Percentiles rank a stretch among this genome's conserved stretches.
These are phyloP conservation scores for Fusarium fujikuroi DNA, from an alignment of 2,329 filamentous ascomycete species.

Conservation along the genomic window DNA sequence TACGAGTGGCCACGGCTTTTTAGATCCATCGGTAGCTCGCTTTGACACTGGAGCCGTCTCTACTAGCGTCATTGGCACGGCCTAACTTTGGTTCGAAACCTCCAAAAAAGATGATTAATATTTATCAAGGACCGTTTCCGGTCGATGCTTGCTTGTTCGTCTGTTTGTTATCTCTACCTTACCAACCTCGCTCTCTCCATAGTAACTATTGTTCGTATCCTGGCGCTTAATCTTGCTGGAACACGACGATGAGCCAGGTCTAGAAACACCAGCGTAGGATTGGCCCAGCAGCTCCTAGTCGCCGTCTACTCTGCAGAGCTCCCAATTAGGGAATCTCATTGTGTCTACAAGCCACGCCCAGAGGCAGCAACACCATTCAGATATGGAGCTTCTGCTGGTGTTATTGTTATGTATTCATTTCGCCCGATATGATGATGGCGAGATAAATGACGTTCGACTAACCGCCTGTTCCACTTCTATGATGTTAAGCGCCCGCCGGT, in stretches of 20 bases:
- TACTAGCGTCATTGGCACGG: slow-evolving; percentile 17
- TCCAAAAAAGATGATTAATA: slow-evolving; percentile 3
- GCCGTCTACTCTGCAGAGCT: slow-evolving; percentile 37
- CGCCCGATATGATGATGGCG: slow-evolving; percentile 6
- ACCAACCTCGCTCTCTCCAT: slow-evolving; percentile 3
- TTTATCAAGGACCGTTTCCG: slow-evolving; percentile 32
- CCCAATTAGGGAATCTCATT: slow-evolving; percentile 40
- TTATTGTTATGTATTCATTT: slow-evolving; percentile 18
- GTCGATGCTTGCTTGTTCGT: neutral
- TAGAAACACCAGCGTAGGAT: slow-evolving; percentile 40
- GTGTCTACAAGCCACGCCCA: slow-evolving; percentile 20
- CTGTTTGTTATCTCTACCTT: neutral
- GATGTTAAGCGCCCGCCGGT: slow-evolving; percentile 26
- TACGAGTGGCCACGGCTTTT: slow-evolving; percentile 29
- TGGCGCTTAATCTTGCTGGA: slow-evolving; percentile 42
- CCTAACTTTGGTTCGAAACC: slow-evolving; percentile 22
- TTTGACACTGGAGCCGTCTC: slow-evolving; percentile 19
- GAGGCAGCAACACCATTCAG: slow-evolving; percentile 17
- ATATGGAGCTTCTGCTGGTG: slow-evolving; percentile 29
- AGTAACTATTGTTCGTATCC: slow-evolving; percentile 18
- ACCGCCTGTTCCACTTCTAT: slow-evolving; percentile 17
- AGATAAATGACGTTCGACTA: slow-evolving; percentile 32
- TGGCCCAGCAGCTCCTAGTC: slow-evolving; percentile 39
- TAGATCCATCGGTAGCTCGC: slow-evolving; percentile 31
- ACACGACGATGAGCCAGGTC: slow-evolving; percentile 33